Conservation (phyloP, 2,329 filamentous ascomycete species). For the Aspergillus transmontanensis region DNA sequence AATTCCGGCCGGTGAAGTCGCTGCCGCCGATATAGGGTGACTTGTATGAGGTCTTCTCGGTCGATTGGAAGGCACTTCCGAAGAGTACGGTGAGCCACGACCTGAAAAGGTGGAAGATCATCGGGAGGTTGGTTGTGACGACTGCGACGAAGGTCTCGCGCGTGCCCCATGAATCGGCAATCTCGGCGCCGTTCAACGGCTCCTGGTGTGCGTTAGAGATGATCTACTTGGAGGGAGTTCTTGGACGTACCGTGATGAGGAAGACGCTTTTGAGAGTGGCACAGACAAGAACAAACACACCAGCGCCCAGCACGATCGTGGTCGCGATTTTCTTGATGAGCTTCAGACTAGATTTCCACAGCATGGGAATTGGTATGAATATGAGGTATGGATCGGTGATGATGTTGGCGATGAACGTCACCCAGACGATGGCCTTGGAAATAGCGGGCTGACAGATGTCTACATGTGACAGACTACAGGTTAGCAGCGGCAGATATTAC, state of each 20-base stretch:
- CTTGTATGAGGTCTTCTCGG: neutral
- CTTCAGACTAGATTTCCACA: constrained; percentile 54
- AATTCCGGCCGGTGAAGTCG: neutral
- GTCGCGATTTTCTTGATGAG: constrained; percentile 53
- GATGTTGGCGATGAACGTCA: constrained; percentile 53
- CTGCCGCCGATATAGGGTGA: neutral
- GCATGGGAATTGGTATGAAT: constrained; percentile 58
- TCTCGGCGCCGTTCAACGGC: constrained; percentile 33
- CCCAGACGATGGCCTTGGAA: constrained; percentile 50
- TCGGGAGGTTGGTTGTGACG: constrained; percentile 41
- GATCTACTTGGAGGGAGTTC: neutral
- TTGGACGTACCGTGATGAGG: constrained; percentile 41
- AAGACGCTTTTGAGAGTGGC: constrained; percentile 55
- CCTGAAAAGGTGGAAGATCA: constrained; percentile 47
- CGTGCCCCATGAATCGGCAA: constrained; percentile 40
- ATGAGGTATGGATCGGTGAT: constrained; percentile 60
- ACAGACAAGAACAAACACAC: constrained; percentile 55
- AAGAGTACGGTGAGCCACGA: constrained; percentile 42
- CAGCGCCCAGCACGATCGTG: constrained; percentile 55
- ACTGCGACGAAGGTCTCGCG: constrained; percentile 46
- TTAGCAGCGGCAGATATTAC: neutral
- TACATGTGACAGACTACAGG: constrained; percentile 18
- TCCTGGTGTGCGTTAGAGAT: constrained; percentile 21
- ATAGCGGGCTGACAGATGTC: constrained; percentile 53
- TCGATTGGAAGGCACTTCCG: constrained; percentile 40